Conservation (phyloP, 225 moss, liverwort and hornwort species). For the Polytrichum commune region DNA sequence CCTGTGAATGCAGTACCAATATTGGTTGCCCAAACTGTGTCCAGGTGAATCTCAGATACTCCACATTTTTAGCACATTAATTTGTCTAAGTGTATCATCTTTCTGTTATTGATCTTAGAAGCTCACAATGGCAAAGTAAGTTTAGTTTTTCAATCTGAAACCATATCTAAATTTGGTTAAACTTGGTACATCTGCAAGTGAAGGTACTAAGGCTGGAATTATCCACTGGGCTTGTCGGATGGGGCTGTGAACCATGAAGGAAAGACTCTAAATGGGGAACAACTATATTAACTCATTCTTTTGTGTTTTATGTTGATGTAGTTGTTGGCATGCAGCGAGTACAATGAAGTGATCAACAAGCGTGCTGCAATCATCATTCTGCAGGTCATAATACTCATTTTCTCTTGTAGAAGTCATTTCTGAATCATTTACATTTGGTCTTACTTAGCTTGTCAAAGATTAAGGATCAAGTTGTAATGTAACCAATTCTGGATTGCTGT, state of each 20-base stretch:
- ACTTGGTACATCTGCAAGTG: not conserved
- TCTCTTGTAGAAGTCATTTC: not conserved
- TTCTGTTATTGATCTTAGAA: too few species aligned
- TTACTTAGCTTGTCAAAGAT: not conserved
- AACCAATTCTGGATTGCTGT: not conserved
- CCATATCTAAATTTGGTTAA: not conserved
- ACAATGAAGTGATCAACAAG: slow-evolving; percentile 85
- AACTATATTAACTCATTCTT: not conserved
- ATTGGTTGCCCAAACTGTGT: slow-evolving; percentile 85
- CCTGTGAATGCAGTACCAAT: slow-evolving; percentile 69
- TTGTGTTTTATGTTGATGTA: slow-evolving; percentile 16
- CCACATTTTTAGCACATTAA: too few species aligned
- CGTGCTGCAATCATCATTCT: slow-evolving; percentile 67
- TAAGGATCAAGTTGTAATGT: not conserved
- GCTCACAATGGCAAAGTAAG: too few species aligned
- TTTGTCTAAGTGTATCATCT: too few species aligned
- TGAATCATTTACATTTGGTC: not conserved
- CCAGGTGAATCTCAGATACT: slow-evolving; percentile 33
- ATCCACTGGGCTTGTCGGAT: too few species aligned
- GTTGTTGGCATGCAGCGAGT: slow-evolving; percentile 76
- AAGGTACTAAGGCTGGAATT: too few species aligned
- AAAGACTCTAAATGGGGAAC: too few species aligned
- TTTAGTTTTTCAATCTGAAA: too few species aligned
- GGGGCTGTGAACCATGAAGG: too few species aligned
- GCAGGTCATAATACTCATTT: slow-evolving; percentile 34